Base-by-base conservation (phyloP, 345 rosid species). In the Pelargonium nanum region DNA sequence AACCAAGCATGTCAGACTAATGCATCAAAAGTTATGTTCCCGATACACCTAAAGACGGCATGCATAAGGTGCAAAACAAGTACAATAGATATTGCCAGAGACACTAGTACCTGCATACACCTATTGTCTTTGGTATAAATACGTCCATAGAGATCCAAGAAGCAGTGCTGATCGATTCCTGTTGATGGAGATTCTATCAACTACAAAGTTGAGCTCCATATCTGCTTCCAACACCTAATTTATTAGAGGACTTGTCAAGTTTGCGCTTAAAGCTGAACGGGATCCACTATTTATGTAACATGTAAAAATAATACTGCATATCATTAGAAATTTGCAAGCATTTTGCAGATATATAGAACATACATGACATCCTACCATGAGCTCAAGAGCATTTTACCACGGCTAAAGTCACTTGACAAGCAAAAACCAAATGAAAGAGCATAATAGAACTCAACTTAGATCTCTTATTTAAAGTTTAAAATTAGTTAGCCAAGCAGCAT, bases 161-260 rank as follows among this genome's bases (percentile, higher is more conserved):
- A 83, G 62, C 57, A 90, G 24, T 55, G 97, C 95, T 48, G 97
- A 84, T 70, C 96, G 91, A 63, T 80, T 79, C 68, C 81, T 76
- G 71, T 86, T 90, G 64, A 90, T 85, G 56, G 95, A 81, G 67
- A 94, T 82, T 81, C 77, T 90, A 60, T 71, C 63, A 32, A 90
- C 89, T 26, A 65, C 63, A 74, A 79, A 86, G 6, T 70, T 62
- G 63, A 86, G 68, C 72, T 74, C 63, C 70, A 55, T 57, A 64
- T 90, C 96, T 22, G 89, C 70, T 75, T 65, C 82, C 79, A 93
- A 65, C 51, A 84, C 92, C 99, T 93, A 74, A 48, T 9, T 15
- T 40, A 40, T 40, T 40, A 17, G 15, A 40, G 48, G 48, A 40
- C 9, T 0, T 40, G 48, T 10, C 16, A 52, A n/a, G n/a, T n/a